A percentile compares a stretch with the other conserved stretches of the same genome.
phyloP scores from a whole-genome alignment of 306 rosid genomes.

The Cyclanthera cordifolia region DNA sequence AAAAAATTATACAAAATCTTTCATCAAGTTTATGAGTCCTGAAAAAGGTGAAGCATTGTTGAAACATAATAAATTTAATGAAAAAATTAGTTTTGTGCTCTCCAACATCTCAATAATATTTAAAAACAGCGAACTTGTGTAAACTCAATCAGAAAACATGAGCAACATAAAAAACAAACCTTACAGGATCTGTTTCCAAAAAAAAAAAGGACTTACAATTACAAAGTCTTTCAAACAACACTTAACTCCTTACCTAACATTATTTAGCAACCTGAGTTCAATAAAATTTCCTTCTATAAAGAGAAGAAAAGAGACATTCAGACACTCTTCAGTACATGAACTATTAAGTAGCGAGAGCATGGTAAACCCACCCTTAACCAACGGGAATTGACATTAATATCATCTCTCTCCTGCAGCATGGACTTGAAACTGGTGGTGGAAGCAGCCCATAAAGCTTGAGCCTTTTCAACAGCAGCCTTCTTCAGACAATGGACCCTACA shows the following conservation, averaged over 20 bases:
- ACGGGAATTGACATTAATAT: conserved; percentile 66
- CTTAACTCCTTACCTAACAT: not conserved
- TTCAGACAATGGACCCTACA: conserved; percentile 77
- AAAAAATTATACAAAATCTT: not conserved
- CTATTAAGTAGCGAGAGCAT: conserved; percentile 6
- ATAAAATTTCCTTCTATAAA: not conserved
- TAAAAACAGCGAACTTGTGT: not conserved
- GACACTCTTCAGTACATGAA: conserved; percentile 11
- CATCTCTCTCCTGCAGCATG: conserved; percentile 70
- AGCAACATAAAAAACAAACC: not conserved
- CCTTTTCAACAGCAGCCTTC: conserved; percentile 83
- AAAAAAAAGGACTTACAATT: too few species aligned
- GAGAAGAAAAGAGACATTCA: not conserved
- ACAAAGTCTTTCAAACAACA: not conserved
- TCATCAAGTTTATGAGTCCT: not conserved
- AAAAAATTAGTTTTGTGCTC: not conserved
- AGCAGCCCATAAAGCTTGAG: conserved; percentile 57
- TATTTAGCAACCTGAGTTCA: conserved; percentile 1
- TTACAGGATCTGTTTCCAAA: not conserved
- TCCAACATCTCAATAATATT: not conserved
- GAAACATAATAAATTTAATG: not conserved
- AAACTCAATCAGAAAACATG: not conserved
- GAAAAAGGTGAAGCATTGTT: not conserved
- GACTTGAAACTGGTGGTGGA: conserved; percentile 55
- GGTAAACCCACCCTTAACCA: conserved; percentile 76